phyloP scores from a whole-genome alignment of 257 asterid genomes.

The Nicotiana benthamiana region DNA sequence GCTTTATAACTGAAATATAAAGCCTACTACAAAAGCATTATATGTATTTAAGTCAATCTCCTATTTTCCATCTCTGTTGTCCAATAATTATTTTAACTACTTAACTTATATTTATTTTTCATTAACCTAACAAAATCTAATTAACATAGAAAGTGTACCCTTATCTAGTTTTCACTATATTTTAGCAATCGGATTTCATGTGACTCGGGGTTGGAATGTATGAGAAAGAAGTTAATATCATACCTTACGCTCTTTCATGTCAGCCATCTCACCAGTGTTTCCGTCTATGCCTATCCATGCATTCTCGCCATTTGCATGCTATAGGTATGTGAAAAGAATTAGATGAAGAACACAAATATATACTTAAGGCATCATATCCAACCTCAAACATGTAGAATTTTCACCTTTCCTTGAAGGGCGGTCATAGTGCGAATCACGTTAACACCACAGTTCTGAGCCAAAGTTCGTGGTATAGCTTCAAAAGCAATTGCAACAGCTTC shows the following conservation, averaged over 20 bases:
- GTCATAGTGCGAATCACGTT: constrained; percentile 93
- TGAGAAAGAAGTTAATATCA: constrained; percentile 1
- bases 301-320: constrained; percentile 97
- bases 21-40: neutral
- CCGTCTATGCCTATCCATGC: constrained; percentile 97
- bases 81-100: neutral
- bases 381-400: neutral
- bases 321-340: neutral
- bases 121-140: neutral
- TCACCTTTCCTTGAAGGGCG: constrained; percentile 88
- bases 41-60: neutral
- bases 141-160: too few species aligned
- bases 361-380: neutral
- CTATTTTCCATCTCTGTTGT: neutral
- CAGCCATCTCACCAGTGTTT: constrained; percentile 81
- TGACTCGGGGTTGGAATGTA: neutral
- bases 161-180: too few species aligned
- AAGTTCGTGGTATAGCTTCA: constrained; percentile 94
- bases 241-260: constrained; percentile 93
- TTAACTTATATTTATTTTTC: neutral
- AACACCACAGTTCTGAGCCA: constrained; percentile 97
- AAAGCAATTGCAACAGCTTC: constrained; percentile 99
- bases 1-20: neutral
- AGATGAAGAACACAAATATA: neutral
- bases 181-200: too few species aligned